Evolutionary conservation across 2,329 filamentous ascomycete genomes (phyloP), one percentile per base, ranked within the genome.

Genomic region (Sporothrix brasiliensis): DNA sequence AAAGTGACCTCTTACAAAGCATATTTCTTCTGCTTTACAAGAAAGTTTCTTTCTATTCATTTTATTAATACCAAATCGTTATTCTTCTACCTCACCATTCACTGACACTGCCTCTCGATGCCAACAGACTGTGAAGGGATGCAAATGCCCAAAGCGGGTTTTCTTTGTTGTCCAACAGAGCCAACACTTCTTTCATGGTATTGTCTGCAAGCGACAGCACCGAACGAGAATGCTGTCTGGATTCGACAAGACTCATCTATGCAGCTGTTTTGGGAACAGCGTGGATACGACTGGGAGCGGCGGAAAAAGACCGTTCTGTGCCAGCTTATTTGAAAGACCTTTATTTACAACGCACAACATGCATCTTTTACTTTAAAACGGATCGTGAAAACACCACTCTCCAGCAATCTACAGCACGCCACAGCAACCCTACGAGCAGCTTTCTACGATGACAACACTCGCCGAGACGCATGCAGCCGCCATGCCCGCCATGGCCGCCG

Each of bases 71-170:
- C 1, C 4, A 34, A 34, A 7, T 9, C 34, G 34, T 1, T 5
- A 7, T 7, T 16, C 2, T 13, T 44, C 41, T 44, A 10, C 4
- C 41, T 16, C 14, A 4, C n/a, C 24, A 11, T n/a, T 52, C 30
- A 10, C 27, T 11, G 39, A 16, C 34, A 14, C 60, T 68, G 11
- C 53, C 53, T 50, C 34, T 68, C 60, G 67, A 60, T 60, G 24
- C 41, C 41, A 68, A 68, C 67, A 30, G 66, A 49, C 53, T 60
- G 67, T 53, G 67, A 60, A 49, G 66, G 27, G 10, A 10, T 67
- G 50, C 58, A 27, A 14, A 61, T 27, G 34, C 30, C n/a, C n/a
- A 44, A 27, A 54, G 21, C 21, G 66, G 14, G 14, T 0, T 30
- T 58, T 68, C 66, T 68, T 68, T 68, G 66, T 68, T 49, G 66